Base-by-base conservation (phyloP, 768 basidiomycete genomes). In the Hebeloma cylindrosporum region DNA sequence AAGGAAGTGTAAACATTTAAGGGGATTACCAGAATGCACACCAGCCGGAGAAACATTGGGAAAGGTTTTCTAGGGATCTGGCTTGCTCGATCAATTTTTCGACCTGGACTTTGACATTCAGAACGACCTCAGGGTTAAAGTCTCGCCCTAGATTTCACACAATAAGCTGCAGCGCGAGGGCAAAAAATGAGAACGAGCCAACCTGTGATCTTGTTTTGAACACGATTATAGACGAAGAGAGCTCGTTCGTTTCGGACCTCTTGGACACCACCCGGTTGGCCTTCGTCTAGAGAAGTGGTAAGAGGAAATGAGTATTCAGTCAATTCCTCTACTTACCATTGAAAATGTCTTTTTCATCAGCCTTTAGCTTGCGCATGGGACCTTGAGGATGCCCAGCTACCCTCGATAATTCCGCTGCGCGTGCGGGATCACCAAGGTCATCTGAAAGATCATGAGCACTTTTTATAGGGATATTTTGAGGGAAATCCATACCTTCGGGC, bases 11-110 rank as follows among this genome's bases (percentile, higher is more conserved):
- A 30, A 16, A 26, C n/a, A 47, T 40, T 32, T 10, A 33, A 16
- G 21, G 18, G 14, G 16, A 45, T 54, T 67, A 88, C 86, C 86
- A 88, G 68, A 88, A 88, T 30, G 86, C 85, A 67, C 85, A 88
- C 93, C 93, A 95, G 63, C 93, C 93, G 50, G 92, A 89, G 73
- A 95, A 96, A 59, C 92, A 93, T 62, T 95, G 94, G 63, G 93
- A 96, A 2, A 98, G 79, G 63, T 98, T 96, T 65, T 97, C 94
- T 32, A 97, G 64, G 10, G 90, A 85, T 3, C 89, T 96, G 4
- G 96, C 92, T 63, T 98, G 92, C 51, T 84, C 77, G 50, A 99
- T 97, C 41, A 99, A 73, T 62, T 88, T 86, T 59, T 93, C 90
- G 9, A 99, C 96, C 64, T 99, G 96, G 7, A 72, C 78, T 18